Evolutionary conservation across 352 stramenopile species (phyloP).

Genomic region (Pythium monospermum): DNA sequence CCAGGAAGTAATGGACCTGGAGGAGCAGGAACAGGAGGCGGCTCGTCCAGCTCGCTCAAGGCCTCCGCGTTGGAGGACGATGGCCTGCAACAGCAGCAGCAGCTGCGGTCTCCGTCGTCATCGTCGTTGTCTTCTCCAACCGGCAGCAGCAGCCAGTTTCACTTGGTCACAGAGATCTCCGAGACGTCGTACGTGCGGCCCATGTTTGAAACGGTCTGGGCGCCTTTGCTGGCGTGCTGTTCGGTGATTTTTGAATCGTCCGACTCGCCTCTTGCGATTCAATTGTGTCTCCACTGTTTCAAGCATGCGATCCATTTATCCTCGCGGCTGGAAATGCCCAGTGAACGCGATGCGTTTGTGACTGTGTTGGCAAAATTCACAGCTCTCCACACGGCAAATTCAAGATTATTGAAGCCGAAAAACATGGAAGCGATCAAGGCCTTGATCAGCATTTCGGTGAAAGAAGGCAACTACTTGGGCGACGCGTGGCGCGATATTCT

Average conservation of each 20-base stretch:
- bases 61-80: no score
- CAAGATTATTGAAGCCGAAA: constrained; percentile 93
- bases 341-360: constrained; percentile 94
- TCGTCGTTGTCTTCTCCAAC: not conserved
- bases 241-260: constrained; percentile 96
- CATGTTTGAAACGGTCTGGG: constrained; percentile 99
- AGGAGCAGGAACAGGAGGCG: no score
- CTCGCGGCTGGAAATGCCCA: constrained; percentile 81
- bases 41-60: constrained; percentile 11
- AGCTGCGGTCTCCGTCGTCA: constrained; percentile 25
- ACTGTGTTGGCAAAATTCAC: constrained; percentile 97
- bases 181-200: constrained; percentile 84
- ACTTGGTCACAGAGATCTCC: constrained; percentile 55
- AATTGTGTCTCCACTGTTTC: constrained; percentile 94
- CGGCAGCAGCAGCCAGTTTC: constrained; percentile 40
- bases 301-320: constrained; percentile 93
- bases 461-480: constrained; percentile 96
- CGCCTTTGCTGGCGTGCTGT: constrained; percentile 94
- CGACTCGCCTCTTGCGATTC: constrained; percentile 89
- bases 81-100: no score
- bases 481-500: constrained; percentile 96
- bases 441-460: constrained; percentile 95
- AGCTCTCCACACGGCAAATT: constrained; percentile 89
- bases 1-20: no score
- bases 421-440: constrained; percentile 97